Conservation (phyloP, 2,329 filamentous ascomycete species). For the Ramularia endophylla region DNA sequence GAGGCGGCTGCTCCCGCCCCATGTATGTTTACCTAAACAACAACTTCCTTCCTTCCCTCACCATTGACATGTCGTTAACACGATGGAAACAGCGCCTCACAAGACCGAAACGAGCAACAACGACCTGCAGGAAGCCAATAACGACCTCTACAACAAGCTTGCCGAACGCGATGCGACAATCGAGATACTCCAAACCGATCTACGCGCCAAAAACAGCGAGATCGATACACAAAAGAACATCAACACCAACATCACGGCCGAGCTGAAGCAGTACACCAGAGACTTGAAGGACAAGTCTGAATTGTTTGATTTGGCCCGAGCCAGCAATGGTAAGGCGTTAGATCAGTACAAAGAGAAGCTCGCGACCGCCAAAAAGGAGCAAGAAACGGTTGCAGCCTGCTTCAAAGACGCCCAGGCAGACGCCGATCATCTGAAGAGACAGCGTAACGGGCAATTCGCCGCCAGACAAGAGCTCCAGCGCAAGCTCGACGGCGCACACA, state of each 20-base stretch:
- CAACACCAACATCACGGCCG: neutral
- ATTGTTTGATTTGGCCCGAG: neutral
- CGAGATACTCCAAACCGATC: conserved; percentile 1
- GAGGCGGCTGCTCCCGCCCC: neutral
- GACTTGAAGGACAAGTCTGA: neutral
- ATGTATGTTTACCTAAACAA: conserved; percentile 1
- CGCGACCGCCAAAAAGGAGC: neutral
- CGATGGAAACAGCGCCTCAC: conserved; percentile 1
- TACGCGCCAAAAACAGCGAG: neutral
- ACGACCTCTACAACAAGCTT: conserved; percentile 6
- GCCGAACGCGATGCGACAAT: conserved; percentile 2
- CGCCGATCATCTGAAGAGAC: neutral
- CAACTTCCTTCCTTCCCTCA: neutral
- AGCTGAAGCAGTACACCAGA: neutral
- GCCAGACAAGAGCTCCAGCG: neutral
- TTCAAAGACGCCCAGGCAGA: neutral
- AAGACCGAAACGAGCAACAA: neutral
- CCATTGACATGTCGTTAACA: conserved; percentile 1
- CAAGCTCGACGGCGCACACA: neutral
- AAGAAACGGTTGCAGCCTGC: neutral
- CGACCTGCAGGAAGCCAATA: conserved; percentile 2
- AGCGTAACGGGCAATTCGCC: neutral
- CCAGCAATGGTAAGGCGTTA: neutral
- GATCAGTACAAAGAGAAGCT: conserved; percentile 1
- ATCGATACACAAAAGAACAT: neutral